Evolutionary conservation across 331 rosid genomes (phyloP), one percentile per base, ranked within the genome.

Genomic region (Spiraea crenata): DNA sequence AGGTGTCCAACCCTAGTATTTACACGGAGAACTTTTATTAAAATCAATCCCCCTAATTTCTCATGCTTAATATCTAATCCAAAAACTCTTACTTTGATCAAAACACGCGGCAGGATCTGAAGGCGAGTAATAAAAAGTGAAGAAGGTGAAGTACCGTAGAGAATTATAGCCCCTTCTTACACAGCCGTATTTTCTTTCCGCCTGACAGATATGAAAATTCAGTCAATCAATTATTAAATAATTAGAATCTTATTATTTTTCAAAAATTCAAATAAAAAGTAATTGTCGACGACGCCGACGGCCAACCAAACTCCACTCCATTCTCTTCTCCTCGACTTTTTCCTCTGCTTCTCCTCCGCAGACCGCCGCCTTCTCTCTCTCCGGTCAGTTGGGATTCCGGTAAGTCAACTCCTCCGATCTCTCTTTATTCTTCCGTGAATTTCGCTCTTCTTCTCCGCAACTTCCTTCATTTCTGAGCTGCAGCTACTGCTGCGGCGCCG

Each of bases 211-310:
- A 41, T 37, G 40, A 47, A 58, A 45, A 7, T n/a, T 47, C n/a
- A 57, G 39, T 3, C 9, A 56, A 57, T 2, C 3, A 71, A 37
- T 34, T 31, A 14, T 34, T 31, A 14, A 65, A n/a, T 11, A 25
- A 38, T 10, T 7, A 14, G 40, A 8, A 25, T 25, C 31, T 25
- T 1, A 25, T 25, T 25, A 0, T 25, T 25, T 25, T 14, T 45
- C 34, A n/a, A 6, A 51, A 31, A 42, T 70, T 10, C 45, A 17
- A 70, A 40, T 42, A 4, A 60, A 42, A 57, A 37, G 14, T 55
- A 71, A 65, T 59, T 57, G 80, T 66, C 77, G 60, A 37, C 56
- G 97, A 89, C 97, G 91, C 91, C 93, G 98, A 90, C 96, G 91
- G 88, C 85, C 91, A 85, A 82, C 97, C 92, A 86, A 82, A 85